A percentile compares a stretch with the other conserved stretches of the same genome.
phyloP scores from a whole-genome alignment of 163 green algal species.

The Scenedesmus sp. region DNA sequence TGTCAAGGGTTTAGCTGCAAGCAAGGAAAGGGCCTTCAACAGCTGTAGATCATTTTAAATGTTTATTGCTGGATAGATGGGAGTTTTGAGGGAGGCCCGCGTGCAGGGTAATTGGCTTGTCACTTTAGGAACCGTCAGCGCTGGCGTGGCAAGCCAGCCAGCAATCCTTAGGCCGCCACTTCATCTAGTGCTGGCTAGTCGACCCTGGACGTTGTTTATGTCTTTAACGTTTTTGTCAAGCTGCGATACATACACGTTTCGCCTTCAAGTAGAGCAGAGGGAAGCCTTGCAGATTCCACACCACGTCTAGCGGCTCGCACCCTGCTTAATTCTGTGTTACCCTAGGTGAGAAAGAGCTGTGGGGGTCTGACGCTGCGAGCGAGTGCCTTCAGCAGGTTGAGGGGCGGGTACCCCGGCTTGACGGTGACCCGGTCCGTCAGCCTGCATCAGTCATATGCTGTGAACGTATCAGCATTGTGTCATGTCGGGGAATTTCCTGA shows the following conservation, averaged over 20 bases:
- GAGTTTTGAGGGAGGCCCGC: no score
- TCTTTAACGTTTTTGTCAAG: neutral
- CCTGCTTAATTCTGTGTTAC: neutral
- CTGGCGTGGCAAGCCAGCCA: neutral
- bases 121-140: neutral
- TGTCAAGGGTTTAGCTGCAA: no score
- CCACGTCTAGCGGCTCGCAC: neutral
- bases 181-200: neutral
- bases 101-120: neutral
- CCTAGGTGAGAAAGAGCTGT: neutral
- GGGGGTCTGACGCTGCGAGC: neutral
- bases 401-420: neutral
- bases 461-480: neutral
- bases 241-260: neutral
- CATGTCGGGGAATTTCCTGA: neutral
- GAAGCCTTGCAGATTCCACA: neutral
- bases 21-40: no score
- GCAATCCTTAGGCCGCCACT: neutral
- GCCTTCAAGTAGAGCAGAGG: neutral
- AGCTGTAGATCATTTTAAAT: no score
- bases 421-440: neutral
- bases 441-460: neutral
- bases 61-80: no score
- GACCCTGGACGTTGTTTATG: neutral
- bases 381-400: neutral